Conservation (phyloP, 2,329 filamentous ascomycete genomes). For the Ophiostoma himal-ulmi region DNA sequence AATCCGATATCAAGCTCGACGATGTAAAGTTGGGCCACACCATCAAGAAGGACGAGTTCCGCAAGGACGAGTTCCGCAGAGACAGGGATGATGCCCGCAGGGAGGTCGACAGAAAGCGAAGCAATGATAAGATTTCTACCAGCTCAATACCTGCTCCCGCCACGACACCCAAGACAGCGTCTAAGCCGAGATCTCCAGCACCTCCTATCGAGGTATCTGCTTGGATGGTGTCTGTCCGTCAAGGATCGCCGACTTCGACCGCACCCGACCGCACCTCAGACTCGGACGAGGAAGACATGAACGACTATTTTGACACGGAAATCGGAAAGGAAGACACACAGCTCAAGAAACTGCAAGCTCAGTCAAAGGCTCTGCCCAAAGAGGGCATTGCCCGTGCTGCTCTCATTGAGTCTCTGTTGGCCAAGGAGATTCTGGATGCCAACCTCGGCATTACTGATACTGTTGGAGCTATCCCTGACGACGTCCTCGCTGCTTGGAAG, state of each 20-base stretch:
- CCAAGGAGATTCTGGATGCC: slow-evolving; percentile 43
- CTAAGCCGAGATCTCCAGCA: not conserved
- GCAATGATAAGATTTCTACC: not conserved
- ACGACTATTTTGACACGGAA: slow-evolving; percentile 49
- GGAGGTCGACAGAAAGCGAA: not conserved
- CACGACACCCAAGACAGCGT: not conserved
- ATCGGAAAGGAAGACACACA: slow-evolving; percentile 48
- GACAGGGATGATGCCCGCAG: not conserved
- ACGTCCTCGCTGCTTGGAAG: slow-evolving; percentile 29
- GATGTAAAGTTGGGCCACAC: not conserved
- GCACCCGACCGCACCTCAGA: slow-evolving; percentile 37
- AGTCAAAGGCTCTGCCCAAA: slow-evolving; percentile 37
- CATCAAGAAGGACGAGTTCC: not conserved
- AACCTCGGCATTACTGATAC: slow-evolving; percentile 40
- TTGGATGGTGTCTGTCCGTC: slow-evolving; percentile 22
- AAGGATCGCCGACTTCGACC: not conserved
- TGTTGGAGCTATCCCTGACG: slow-evolving; percentile 39
- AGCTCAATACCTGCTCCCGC: not conserved
- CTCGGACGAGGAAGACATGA: slow-evolving; percentile 54
- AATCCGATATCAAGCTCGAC: not conserved
- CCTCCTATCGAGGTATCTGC: slow-evolving; percentile 9
- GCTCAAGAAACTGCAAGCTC: slow-evolving; percentile 42
- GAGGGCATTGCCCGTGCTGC: slow-evolving; percentile 43
- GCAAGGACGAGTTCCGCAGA: not conserved
- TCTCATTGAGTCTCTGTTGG: slow-evolving; percentile 43